A percentile compares a stretch with the other conserved stretches of the same genome.
phyloP scores from a whole-genome alignment of 2,329 filamentous ascomycete genomes.

The Curvularia eragrostidis region DNA sequence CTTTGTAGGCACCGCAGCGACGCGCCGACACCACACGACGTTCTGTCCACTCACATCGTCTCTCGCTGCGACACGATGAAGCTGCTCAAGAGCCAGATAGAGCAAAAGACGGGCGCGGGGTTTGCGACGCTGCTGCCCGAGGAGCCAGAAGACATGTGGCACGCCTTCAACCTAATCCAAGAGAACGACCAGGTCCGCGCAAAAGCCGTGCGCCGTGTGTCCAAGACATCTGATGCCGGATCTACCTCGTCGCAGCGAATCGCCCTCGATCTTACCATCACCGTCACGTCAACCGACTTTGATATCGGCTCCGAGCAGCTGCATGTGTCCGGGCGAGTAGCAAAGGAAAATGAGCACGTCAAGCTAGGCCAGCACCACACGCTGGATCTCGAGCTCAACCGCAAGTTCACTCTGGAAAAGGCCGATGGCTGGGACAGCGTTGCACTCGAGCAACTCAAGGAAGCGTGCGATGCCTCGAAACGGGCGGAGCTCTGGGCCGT shows the following conservation, averaged over 20 bases:
- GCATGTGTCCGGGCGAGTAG: conserved; percentile 71
- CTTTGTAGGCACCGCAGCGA: background rate
- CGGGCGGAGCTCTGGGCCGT: conserved; percentile 86
- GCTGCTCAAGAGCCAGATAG: conserved; percentile 70
- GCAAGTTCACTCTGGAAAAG: conserved; percentile 89
- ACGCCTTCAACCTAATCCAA: conserved; percentile 75
- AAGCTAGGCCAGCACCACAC: conserved; percentile 73
- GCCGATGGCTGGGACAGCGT: conserved; percentile 86
- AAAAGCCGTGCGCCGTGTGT: conserved; percentile 70
- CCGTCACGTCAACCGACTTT: conserved; percentile 71
- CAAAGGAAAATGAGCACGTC: conserved; percentile 71
- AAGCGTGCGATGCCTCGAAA: conserved; percentile 79
- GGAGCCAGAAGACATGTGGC: conserved; percentile 82
- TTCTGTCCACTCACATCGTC: background rate
- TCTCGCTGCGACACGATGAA: conserved; percentile 58
- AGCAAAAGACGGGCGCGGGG: conserved; percentile 68
- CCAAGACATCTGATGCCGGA: conserved; percentile 66
- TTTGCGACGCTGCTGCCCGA: conserved; percentile 71
- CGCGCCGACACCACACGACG: background rate
- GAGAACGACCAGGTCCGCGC: conserved; percentile 69
- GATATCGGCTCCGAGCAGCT: conserved; percentile 71
- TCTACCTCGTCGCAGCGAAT: conserved; percentile 69
- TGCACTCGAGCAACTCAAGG: conserved; percentile 75
- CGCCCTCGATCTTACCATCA: conserved; percentile 69
- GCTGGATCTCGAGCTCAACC: conserved; percentile 82